Conservation (phyloP, 2,329 filamentous ascomycete genomes). For the Trichoderma pleuroti region DNA sequence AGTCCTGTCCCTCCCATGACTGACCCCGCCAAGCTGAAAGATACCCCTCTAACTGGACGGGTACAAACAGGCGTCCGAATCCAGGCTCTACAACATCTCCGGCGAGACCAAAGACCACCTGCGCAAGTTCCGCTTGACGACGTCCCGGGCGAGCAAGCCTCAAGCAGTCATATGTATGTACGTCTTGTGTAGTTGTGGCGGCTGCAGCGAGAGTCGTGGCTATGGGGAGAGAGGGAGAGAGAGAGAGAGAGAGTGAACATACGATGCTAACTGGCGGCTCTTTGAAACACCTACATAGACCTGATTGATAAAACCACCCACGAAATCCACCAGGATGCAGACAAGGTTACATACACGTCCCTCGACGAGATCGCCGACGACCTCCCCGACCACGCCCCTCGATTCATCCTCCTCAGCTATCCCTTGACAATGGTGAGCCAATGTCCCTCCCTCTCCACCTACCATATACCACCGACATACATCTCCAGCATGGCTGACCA, state of each 20-base stretch:
- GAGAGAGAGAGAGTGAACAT: background rate
- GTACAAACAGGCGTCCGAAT: constrained; percentile 60
- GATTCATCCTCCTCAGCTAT: constrained; percentile 87
- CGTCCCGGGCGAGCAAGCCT: constrained; percentile 78
- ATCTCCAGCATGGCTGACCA: background rate
- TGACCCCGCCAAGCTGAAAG: background rate
- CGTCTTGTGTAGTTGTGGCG: constrained; percentile 23
- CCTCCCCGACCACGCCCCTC: constrained; percentile 85
- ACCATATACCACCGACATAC: background rate
- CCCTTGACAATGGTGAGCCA: constrained; percentile 73
- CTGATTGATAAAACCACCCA: constrained; percentile 85
- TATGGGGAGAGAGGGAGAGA: background rate
- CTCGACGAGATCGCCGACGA: constrained; percentile 82
- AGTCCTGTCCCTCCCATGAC: background rate
- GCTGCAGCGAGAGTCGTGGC: background rate
- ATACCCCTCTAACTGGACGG: background rate
- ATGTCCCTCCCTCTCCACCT: background rate
- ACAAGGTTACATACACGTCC: constrained; percentile 71
- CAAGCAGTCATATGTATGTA: constrained; percentile 92
- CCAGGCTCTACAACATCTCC: constrained; percentile 88
- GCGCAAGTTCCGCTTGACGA: constrained; percentile 89
- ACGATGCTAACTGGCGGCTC: background rate
- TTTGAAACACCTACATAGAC: constrained; percentile 51
- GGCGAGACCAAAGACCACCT: constrained; percentile 84
- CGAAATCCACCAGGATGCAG: constrained; percentile 82